Percentiles rank a stretch among this genome's conserved stretches.
Conservation (phyloP, 1,284 basidiomycete species). For the Leccinum solheimii region DNA sequence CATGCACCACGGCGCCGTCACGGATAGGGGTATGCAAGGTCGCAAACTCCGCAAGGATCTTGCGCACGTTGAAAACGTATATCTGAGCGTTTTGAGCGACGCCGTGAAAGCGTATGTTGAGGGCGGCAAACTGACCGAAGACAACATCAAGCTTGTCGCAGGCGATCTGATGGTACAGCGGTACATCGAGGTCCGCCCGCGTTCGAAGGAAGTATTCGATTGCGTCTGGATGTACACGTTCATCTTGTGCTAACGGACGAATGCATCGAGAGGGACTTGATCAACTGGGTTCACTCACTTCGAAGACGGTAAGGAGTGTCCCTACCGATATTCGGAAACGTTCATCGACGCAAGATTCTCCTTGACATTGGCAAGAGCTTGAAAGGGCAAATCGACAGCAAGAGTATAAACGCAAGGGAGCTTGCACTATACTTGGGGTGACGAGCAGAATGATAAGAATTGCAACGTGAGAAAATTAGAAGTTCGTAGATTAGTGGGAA, state of each 20-base stretch:
- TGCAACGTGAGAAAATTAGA: background rate
- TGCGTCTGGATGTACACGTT: background rate
- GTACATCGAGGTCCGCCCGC: background rate
- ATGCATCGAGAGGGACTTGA: background rate
- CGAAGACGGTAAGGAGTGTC: background rate
- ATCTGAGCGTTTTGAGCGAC: background rate
- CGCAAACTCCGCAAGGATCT: background rate
- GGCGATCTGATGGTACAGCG: background rate
- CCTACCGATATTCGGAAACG: background rate
- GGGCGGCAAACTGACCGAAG: background rate
- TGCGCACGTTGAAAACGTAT: background rate
- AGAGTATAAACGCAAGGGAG: background rate
- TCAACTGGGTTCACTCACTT: background rate
- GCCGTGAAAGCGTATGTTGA: background rate
- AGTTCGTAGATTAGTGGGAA: conserved; percentile 3
- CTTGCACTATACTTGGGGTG: conserved; percentile 24
- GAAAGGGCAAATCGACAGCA: conserved; percentile 1
- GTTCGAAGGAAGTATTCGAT: background rate
- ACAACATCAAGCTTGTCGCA: background rate
- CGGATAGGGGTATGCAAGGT: background rate
- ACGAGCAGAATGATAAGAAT: conserved; percentile 3
- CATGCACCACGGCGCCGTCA: background rate
- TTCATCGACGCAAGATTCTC: background rate
- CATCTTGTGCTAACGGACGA: background rate
- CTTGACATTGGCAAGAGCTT: background rate